Percentiles rank a stretch among this genome's conserved stretches.
Conservation (phyloP, 208 protist species). For the Leishmania amazonensis region DNA sequence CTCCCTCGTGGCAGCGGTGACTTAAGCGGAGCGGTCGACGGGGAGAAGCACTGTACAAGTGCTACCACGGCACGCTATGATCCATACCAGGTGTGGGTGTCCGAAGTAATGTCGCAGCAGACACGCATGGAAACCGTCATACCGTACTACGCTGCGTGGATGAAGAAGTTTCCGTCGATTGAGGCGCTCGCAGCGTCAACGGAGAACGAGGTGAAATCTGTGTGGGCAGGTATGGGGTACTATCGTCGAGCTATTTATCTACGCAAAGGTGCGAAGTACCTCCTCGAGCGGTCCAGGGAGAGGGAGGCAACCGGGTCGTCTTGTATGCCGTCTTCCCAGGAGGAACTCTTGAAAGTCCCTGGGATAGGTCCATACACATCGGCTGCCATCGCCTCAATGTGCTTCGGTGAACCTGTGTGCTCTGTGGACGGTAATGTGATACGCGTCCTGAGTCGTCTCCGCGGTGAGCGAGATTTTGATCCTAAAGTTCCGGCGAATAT, state of each 20-base stretch:
- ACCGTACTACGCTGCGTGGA: slow-evolving; percentile 89
- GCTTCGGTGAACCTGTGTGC: slow-evolving; percentile 69
- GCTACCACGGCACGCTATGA: slow-evolving; percentile 31
- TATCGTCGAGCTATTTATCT: slow-evolving; percentile 91
- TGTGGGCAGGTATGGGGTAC: slow-evolving; percentile 94
- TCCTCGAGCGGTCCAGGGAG: slow-evolving; percentile 48
- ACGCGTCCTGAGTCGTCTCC: slow-evolving; percentile 89
- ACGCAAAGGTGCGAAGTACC: slow-evolving; percentile 83
- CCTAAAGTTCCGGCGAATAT: slow-evolving; percentile 71
- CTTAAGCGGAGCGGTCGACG: not conserved
- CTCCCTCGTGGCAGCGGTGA: not conserved
- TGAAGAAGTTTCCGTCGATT: slow-evolving; percentile 87
- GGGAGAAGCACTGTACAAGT: not conserved
- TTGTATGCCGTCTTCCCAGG: slow-evolving; percentile 27
- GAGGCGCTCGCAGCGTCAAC: slow-evolving; percentile 68
- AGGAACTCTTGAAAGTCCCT: slow-evolving; percentile 75
- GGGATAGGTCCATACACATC: slow-evolving; percentile 95
- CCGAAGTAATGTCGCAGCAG: slow-evolving; percentile 96
- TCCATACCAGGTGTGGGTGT: slow-evolving; percentile 93
- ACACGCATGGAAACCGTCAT: slow-evolving; percentile 93
- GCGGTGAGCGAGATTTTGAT: slow-evolving; percentile 72
- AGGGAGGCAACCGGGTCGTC: slow-evolving; percentile 4
- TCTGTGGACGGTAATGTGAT: slow-evolving; percentile 94
- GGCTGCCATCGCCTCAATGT: slow-evolving; percentile 92
- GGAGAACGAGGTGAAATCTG: slow-evolving; percentile 84